These are phyloP conservation scores for Populus alba DNA, from an alignment of 345 rosid species.

Conservation along the genomic window DNA sequence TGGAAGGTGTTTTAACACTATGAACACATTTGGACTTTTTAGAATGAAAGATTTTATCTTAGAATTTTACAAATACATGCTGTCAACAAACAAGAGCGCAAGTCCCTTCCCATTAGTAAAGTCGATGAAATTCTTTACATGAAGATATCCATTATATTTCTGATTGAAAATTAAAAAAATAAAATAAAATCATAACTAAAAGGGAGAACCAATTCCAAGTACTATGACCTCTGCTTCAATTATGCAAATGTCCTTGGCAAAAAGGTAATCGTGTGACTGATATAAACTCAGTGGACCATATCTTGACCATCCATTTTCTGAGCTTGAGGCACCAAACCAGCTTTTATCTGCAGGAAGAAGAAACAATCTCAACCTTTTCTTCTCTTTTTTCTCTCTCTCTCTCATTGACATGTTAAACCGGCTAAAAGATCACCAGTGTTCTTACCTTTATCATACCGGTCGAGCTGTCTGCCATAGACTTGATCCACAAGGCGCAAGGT, in stretches of 20 bases:
- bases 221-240: conserved; percentile 24
- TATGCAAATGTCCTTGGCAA: conserved; percentile 14
- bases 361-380: background rate
- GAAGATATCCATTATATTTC: too few relatives aligned
- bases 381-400: fast-evolving
- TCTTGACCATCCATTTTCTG: conserved; percentile 28
- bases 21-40: too few relatives aligned
- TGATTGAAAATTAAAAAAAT: too few relatives aligned
- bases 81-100: too few relatives aligned
- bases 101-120: too few relatives aligned
- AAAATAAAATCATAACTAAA: background rate
- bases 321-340: conserved; percentile 33
- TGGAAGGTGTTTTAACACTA: background rate
- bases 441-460: background rate
- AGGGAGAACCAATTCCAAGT: conserved; percentile 23
- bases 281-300: conserved; percentile 19
- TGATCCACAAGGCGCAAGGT: background rate
- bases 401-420: too few relatives aligned
- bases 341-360: conserved; percentile 22
- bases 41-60: too few relatives aligned
- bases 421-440: background rate
- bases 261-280: background rate
- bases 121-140: too few relatives aligned
- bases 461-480: background rate
- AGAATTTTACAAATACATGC: too few relatives aligned